Base-by-base conservation (phyloP, 2,329 filamentous ascomycete species). In the Fusarium armeniacum region DNA sequence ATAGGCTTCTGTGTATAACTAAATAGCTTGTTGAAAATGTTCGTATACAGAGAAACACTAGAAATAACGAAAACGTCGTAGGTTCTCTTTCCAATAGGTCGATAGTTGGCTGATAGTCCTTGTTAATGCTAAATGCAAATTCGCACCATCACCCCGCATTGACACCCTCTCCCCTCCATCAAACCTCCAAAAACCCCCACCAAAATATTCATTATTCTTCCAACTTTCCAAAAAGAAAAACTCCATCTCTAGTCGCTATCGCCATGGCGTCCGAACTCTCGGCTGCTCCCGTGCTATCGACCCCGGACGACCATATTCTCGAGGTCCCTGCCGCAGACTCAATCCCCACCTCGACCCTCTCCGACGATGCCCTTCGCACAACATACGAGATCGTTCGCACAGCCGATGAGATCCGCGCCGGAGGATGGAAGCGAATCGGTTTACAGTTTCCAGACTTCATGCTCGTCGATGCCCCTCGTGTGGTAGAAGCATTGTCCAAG, bases 361-460 rank as follows among this genome's bases (percentile, higher is more conserved):
- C 81, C 18, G 89, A 95, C 70, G 89, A 92, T 76, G 91, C 94
- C 76, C 83, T 98, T 32, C 82, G 83, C 58, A 82, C 89, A 41
- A 90, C 92, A 50, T 99, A 98, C 82, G 96, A 99, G 80, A 91
- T 98, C 70, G 85, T 87, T 62, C 87, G 93, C 59, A 98, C 96
- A 0, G 87, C 93, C 50, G 79, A 82, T 36, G 93, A 97, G 79
- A 91, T 99, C 47, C 84, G 84, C n/a, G 80, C 84, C 7, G 91
- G 89, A 44, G 85, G 85, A 78, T 97, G 93, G 87, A 87, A 82
- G 67, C 87, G 91, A 52, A 87, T 99, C 33, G 96, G 94, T 1
- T 82, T 99, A n/a, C 96, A 99, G 77, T 98, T 99, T 73, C 95
- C 96, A 0, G 96, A 99, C 81, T 86, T 91, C 30, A 97, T 98